Percentiles rank a stretch among this genome's conserved stretches.
Evolutionary conservation across 371 early-diverging fungal genomes (phyloP).

Genomic region (Dipsacomyces acuminosporus): DNA sequence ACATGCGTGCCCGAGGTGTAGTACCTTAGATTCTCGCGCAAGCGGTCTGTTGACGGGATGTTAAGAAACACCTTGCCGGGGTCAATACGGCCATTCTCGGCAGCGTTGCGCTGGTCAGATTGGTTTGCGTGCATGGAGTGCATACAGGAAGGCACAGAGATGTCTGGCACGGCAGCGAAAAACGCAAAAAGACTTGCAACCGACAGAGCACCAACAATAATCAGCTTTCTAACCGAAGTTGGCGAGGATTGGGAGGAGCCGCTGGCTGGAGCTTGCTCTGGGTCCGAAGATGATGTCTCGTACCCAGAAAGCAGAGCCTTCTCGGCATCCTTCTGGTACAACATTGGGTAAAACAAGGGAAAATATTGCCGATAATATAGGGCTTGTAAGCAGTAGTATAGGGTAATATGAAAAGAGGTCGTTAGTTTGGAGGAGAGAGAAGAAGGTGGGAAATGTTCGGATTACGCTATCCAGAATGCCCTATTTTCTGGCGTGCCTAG

Average conservation of each 20-base stretch:
- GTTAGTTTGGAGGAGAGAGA: no score
- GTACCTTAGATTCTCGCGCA: conserved; percentile 46
- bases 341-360: no score
- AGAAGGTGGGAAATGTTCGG: no score
- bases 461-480: no score
- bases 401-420: no score
- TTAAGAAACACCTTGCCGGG: conserved; percentile 21
- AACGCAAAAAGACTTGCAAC: neutral
- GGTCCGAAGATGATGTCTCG: neutral
- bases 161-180: neutral
- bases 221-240: neutral
- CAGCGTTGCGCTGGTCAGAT: neutral
- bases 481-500: no score
- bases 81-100: conserved; percentile 18
- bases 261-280: neutral
- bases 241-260: no score
- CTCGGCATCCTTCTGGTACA: neutral
- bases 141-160: conserved; percentile 5
- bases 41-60: conserved; percentile 27
- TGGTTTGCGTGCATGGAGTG: neutral
- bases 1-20: conserved; percentile 55
- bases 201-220: neutral
- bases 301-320: conserved; percentile 1
- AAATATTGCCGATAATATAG: no score
- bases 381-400: no score